These are phyloP conservation scores for Daphne laureola DNA, from an alignment of 441 rosid genomes.

Conservation along the genomic window DNA sequence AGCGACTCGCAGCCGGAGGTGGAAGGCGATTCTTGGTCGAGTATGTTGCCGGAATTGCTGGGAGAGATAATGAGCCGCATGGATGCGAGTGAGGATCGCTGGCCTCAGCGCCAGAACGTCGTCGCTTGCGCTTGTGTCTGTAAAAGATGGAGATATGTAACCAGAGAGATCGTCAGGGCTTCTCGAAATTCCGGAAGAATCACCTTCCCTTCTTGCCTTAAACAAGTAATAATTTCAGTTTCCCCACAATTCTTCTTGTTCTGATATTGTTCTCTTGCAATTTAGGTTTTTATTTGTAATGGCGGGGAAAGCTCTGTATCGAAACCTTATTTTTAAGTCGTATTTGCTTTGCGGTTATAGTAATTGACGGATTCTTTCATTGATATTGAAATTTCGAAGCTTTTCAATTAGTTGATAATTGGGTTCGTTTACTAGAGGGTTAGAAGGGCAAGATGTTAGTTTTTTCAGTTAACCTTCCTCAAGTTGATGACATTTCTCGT, in stretches of 20 bases:
- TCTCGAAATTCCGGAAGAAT: constrained; percentile 41
- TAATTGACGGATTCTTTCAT: too few species aligned
- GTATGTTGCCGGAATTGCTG: constrained; percentile 70
- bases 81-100: constrained; percentile 60
- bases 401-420: too few species aligned
- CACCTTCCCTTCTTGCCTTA: constrained; percentile 88
- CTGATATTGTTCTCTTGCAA: neutral
- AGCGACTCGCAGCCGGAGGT: constrained; percentile 4
- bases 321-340: too few species aligned
- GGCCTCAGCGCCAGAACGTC: constrained; percentile 67
- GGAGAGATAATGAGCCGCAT: constrained; percentile 74
- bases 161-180: constrained; percentile 47
- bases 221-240: constrained; percentile 36
- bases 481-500: too few species aligned
- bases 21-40: constrained; percentile 51
- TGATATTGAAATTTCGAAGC: too few species aligned
- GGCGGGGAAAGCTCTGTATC: too few species aligned
- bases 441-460: too few species aligned
- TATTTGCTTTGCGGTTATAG: too few species aligned
- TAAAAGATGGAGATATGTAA: constrained; percentile 71
- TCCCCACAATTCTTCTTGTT: neutral
- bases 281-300: too few species aligned
- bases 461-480: too few species aligned
- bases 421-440: too few species aligned
- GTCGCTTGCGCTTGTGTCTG: constrained; percentile 82